Conservation (phyloP, 345 rosid species). For the Cochlearia excelsa region DNA sequence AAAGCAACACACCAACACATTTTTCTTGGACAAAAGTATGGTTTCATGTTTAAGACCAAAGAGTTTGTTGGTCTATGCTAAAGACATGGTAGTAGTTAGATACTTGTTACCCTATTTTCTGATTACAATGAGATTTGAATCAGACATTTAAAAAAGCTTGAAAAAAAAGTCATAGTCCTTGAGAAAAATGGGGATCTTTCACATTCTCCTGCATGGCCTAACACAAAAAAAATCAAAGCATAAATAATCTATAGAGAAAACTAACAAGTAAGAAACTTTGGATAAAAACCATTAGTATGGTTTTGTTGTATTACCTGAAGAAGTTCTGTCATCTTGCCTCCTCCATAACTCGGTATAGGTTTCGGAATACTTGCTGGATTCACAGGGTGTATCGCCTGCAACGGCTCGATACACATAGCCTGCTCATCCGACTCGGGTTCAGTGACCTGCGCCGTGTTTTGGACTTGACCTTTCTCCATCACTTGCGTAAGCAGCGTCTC, state of each 20-base stretch:
- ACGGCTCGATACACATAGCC: conserved; percentile 65
- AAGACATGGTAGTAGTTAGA: conserved; percentile 17
- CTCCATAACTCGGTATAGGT: conserved; percentile 53
- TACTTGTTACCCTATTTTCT: conserved; percentile 29
- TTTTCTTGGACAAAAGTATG: too few relatives aligned
- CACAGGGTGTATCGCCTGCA: conserved; percentile 52
- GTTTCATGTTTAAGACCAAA: too few relatives aligned
- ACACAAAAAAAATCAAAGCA: conserved; percentile 14
- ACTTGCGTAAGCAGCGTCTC: conserved; percentile 64
- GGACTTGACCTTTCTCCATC: conserved; percentile 44
- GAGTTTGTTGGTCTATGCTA: too few relatives aligned
- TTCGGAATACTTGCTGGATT: conserved; percentile 44
- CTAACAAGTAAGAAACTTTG: background rate
- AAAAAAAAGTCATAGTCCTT: conserved; percentile 22
- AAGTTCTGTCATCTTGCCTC: conserved; percentile 82
- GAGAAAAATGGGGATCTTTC: conserved; percentile 43
- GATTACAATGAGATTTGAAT: conserved; percentile 31
- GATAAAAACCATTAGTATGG: background rate
- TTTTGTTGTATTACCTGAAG: conserved; percentile 57
- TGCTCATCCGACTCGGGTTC: conserved; percentile 46
- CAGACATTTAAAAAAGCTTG: conserved; percentile 7
- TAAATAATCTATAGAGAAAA: background rate
- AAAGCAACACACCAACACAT: too few relatives aligned
- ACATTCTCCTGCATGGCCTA: conserved; percentile 92
- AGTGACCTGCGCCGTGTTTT: conserved; percentile 37